Conservation (phyloP, 371 early-diverging fungal species). For the Haplosporangium sp. region DNA sequence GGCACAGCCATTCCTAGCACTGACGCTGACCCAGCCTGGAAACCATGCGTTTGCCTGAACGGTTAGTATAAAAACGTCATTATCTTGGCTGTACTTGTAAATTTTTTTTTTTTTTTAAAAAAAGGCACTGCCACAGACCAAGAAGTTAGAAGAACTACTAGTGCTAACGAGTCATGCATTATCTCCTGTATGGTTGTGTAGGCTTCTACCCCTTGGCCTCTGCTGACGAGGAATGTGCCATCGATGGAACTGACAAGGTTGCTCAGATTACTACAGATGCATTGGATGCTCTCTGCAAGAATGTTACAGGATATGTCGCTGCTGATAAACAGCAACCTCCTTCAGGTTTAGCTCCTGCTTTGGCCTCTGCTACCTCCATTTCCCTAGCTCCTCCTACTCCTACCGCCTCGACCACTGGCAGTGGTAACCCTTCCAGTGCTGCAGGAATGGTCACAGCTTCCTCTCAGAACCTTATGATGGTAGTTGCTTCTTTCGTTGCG, state of each 20-base stretch:
- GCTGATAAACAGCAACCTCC: conserved; percentile 7
- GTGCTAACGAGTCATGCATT: background rate
- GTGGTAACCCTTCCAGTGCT: background rate
- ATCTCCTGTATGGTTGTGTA: conserved; percentile 4
- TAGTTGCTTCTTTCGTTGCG: conserved; percentile 22
- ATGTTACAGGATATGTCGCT: background rate
- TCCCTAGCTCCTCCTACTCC: background rate
- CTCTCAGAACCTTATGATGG: conserved; percentile 7
- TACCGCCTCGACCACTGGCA: background rate
- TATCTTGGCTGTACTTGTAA: background rate
- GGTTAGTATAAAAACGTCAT: conserved; percentile 10
- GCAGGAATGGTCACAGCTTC: background rate
- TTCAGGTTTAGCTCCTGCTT: conserved; percentile 11
- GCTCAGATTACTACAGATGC: conserved; percentile 16
- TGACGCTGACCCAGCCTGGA: conserved; percentile 40
- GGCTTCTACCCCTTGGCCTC: conserved; percentile 42
- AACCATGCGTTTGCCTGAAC: conserved; percentile 32
- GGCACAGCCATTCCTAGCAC: conserved; percentile 22
- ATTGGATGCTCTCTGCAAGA: conserved; percentile 21
- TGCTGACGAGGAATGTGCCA: conserved; percentile 30
- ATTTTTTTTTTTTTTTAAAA: background rate
- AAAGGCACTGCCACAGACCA: background rate
- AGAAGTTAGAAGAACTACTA: background rate
- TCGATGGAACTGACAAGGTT: background rate
- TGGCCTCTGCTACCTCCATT: conserved; percentile 23